Percentiles rank a stretch among this genome's conserved stretches.
These are phyloP conservation scores for Capsicum baccatum DNA, from an alignment of 257 asterid genomes.

Conservation along the genomic window DNA sequence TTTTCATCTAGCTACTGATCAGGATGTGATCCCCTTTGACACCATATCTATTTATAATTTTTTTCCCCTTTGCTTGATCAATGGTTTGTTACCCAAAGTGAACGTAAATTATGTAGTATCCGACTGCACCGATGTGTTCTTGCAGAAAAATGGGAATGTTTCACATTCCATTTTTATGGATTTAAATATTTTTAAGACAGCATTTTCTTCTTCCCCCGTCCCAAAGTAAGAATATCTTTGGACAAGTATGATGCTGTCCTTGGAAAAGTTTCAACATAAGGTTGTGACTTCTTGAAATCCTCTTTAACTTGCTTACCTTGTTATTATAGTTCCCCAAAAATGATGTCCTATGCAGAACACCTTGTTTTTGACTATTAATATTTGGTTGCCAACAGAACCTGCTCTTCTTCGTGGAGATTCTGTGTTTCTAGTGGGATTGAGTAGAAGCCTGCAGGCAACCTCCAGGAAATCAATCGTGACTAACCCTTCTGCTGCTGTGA, in stretches of 20 bases:
- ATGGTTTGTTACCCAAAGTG: conserved; percentile 3
- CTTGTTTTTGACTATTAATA: conserved; percentile 26
- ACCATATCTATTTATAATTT: not conserved
- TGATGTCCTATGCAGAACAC: conserved; percentile 14
- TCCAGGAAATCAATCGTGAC: conserved; percentile 96
- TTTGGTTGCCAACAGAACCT: conserved; percentile 66
- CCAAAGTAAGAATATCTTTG: conserved; percentile 15
- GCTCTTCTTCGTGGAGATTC: conserved; percentile 97
- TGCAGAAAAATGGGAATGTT: conserved; percentile 20
- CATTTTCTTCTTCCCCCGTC: not conserved
- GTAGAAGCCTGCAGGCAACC: conserved; percentile 96
- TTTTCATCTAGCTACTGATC: conserved; percentile 14
- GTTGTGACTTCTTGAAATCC: conserved; percentile 22
- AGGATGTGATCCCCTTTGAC: not conserved
- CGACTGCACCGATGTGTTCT: conserved; percentile 7
- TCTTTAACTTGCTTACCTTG: conserved; percentile 11
- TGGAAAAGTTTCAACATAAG: not conserved
- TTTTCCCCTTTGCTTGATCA: conserved; percentile 12
- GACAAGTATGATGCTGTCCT: not conserved
- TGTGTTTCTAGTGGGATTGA: conserved; percentile 92
- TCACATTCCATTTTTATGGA: not conserved
- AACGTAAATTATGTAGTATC: conserved; percentile 20
- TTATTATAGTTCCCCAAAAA: not conserved
- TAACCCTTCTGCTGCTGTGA: conserved; percentile 93
- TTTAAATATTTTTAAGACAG: not conserved